Conservation (phyloP, 1,284 basidiomycete species). For the Moesziomyces sp. region DNA sequence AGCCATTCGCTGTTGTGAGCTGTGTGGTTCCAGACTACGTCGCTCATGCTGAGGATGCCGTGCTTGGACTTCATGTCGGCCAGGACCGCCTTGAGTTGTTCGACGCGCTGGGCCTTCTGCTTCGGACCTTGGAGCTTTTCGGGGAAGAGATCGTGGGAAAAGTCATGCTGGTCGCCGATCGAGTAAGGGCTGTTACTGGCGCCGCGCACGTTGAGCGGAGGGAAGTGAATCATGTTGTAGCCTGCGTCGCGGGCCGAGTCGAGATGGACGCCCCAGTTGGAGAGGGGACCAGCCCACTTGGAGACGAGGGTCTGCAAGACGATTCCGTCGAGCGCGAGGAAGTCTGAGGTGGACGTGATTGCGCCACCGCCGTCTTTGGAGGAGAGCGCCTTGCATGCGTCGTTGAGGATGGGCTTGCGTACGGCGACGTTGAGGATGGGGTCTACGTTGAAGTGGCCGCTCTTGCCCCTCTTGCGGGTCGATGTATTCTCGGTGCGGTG, state of each 20-base stretch:
- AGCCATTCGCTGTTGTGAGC: constrained; percentile 61
- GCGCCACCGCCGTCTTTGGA: constrained; percentile 47
- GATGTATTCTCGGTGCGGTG: constrained; percentile 14
- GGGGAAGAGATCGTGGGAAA: constrained; percentile 55
- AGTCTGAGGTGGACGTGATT: constrained; percentile 23
- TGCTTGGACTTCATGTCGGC: constrained; percentile 49
- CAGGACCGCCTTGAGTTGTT: constrained; percentile 38
- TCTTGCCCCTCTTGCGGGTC: constrained; percentile 39
- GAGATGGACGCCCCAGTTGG: constrained; percentile 56
- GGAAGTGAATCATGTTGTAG: constrained; percentile 65
- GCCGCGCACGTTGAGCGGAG: constrained; percentile 60
- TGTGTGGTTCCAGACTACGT: constrained; percentile 63
- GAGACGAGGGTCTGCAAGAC: constrained; percentile 61
- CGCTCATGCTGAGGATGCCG: constrained; percentile 62
- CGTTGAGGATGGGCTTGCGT: constrained; percentile 47
- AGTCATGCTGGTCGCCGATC: constrained; percentile 60
- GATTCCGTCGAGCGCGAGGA: constrained; percentile 55
- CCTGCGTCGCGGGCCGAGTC: constrained; percentile 56
- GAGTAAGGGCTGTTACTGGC: constrained; percentile 61
- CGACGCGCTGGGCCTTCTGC: constrained; percentile 40
- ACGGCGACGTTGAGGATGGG: constrained; percentile 52
- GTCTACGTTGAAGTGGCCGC: constrained; percentile 62
- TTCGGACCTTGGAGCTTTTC: constrained; percentile 21
- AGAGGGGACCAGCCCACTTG: constrained; percentile 63
- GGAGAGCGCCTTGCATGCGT: constrained; percentile 22